Base-by-base conservation (phyloP, 495 filamentous ascomycete genomes). In the Penicillium taxi region DNA sequence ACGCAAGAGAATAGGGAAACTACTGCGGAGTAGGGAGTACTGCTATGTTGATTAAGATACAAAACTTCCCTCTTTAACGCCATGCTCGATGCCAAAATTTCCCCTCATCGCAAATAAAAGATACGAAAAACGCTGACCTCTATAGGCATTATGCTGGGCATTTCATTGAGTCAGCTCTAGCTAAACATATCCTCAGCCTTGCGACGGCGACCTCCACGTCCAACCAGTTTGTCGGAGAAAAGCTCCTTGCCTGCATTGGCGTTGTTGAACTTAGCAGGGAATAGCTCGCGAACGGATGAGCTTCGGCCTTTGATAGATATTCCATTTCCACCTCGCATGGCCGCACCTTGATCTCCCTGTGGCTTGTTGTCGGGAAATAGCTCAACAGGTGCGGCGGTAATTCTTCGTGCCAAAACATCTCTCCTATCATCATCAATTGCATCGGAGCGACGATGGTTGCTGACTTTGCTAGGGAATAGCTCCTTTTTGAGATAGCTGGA, bases 171-270 rank as follows among this genome's bases (percentile, higher is more conserved):
- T 29, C 2, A 34, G 17, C 9, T 17, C 26, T 21, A 23, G 32
- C 57, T 48, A 47, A 74, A 73, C 63, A 73, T 63, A 42, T 74
- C 71, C 45, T 72, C 66, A 1, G 70, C 71, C 36, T 55, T 60
- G 22, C 67, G 66, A 13, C 69, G 59, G 26, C 58, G 64, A 12
- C 64, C 66, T 22, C 69, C 70, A 31, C 69, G 57, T 8, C 70
- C 71, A 37, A 66, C 59, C n/a, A 71, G 39, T 32, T 64, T 74
- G 22, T 71, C 68, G 2, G 61, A 56, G 39, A 89, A 86, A 5
- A 89, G 59, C 52, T 87, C 83, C 59, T 86, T 88, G 17, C 74
- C 75, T 5, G 74, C 59, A 56, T 86, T 85, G 11, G 32, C 19
- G 11, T 67, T 56, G 18, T 66, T 70, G 37, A 75, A 76, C 41